Conservation (phyloP, 2,329 filamentous ascomycete species). For the Ophiosphaerella herpotricha region DNA sequence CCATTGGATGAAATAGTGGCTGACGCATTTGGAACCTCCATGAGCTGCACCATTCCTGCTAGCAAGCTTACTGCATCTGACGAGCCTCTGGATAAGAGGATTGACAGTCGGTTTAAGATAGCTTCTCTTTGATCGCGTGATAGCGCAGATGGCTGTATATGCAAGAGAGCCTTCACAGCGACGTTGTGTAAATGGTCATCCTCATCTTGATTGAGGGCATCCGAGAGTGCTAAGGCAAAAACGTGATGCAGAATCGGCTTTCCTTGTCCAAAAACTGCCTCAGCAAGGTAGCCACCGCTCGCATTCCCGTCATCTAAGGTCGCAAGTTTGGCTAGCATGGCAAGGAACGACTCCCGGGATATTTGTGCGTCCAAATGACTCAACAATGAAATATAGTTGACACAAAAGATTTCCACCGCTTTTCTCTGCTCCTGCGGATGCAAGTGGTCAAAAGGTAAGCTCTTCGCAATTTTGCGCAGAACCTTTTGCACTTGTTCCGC, state of each 20-base stretch:
- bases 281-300: constrained; percentile 23
- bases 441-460: constrained; percentile 17
- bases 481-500: constrained; percentile 22
- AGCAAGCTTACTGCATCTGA: constrained; percentile 16
- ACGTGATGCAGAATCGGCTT: constrained; percentile 21
- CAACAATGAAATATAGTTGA: constrained; percentile 31
- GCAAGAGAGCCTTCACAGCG: constrained; percentile 24
- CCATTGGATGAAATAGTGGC: constrained; percentile 38
- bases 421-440: constrained; percentile 18
- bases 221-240: constrained; percentile 25
- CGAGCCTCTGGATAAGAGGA: constrained; percentile 15
- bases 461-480: constrained; percentile 28
- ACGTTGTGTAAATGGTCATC: constrained; percentile 8
- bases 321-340: constrained; percentile 24
- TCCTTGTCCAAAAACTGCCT: constrained; percentile 26
- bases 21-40: constrained; percentile 43
- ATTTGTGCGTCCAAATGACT: constrained; percentile 20
- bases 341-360: constrained; percentile 19
- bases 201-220: constrained; percentile 13
- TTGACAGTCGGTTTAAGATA: constrained; percentile 33
- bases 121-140: constrained; percentile 39
- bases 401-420: constrained; percentile 33
- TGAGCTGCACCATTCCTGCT: constrained; percentile 37
- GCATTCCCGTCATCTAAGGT: constrained; percentile 12
- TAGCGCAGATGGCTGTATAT: constrained; percentile 30